These are phyloP conservation scores for Cladophialophora yegresii DNA, from an alignment of 2,329 filamentous ascomycete species.

Conservation along the genomic window DNA sequence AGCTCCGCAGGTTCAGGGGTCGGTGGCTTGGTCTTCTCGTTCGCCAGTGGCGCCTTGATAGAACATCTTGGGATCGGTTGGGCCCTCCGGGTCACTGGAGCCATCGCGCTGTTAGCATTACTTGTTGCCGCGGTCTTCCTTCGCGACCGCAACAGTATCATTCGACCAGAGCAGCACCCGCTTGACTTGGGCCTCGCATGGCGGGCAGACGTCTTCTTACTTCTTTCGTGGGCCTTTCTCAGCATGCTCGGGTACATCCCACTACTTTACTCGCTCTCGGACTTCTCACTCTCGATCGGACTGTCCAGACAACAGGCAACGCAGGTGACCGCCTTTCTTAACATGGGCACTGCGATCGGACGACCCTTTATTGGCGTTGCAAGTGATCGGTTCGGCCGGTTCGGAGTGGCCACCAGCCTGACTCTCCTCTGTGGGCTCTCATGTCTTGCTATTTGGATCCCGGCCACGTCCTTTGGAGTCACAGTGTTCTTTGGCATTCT, in stretches of 20 bases:
- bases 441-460: slow-evolving; percentile 51
- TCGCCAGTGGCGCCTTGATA: slow-evolving; percentile 37
- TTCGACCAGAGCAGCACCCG: slow-evolving; percentile 31
- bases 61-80: slow-evolving; percentile 35
- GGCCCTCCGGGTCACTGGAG: slow-evolving; percentile 38
- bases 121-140: slow-evolving; percentile 35
- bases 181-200: slow-evolving; percentile 33
- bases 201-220: slow-evolving; percentile 30
- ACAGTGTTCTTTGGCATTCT: slow-evolving; percentile 49
- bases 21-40: slow-evolving; percentile 37
- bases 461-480: slow-evolving; percentile 46
- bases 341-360: slow-evolving; percentile 52
- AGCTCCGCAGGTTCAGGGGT: slow-evolving; percentile 38
- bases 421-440: slow-evolving; percentile 45
- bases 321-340: slow-evolving; percentile 48
- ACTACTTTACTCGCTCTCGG: slow-evolving; percentile 52
- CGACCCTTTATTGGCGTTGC: slow-evolving; percentile 49
- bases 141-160: slow-evolving; percentile 35
- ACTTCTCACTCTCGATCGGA: slow-evolving; percentile 50
- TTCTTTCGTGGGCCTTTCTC: slow-evolving; percentile 47
- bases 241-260: slow-evolving; percentile 53
- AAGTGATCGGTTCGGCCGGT: slow-evolving; percentile 49
- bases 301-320: slow-evolving; percentile 45
- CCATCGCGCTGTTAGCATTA: slow-evolving; percentile 33
- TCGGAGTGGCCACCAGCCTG: slow-evolving; percentile 45